A percentile compares a stretch with the other conserved stretches of the same genome.
These are phyloP conservation scores for Peronospora farinosa DNA, from an alignment of 352 stramenopile species.

Conservation along the genomic window DNA sequence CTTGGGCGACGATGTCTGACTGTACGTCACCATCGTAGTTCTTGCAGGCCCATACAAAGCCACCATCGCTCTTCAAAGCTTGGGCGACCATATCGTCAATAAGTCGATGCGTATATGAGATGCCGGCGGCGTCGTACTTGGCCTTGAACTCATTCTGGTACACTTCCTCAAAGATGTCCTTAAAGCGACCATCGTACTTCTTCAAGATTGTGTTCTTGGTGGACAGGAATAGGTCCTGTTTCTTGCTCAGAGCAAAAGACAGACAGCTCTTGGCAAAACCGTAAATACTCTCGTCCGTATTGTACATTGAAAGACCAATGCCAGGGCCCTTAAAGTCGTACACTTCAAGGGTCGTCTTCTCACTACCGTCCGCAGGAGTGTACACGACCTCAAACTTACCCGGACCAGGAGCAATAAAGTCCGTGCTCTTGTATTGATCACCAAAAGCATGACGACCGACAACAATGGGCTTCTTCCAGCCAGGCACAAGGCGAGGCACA, in stretches of 20 bases:
- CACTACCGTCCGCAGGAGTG: constrained; percentile 45
- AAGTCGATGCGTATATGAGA: constrained; percentile 72
- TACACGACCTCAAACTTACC: constrained; percentile 74
- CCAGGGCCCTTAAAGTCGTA: constrained; percentile 60
- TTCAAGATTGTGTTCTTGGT: constrained; percentile 87
- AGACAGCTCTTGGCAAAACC: constrained; percentile 74
- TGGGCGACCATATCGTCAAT: constrained; percentile 87
- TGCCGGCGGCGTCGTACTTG: constrained; percentile 62
- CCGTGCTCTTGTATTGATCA: constrained; percentile 75
- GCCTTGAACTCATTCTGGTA: constrained; percentile 75
- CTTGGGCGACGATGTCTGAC: constrained; percentile 75
- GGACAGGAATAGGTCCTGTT: constrained; percentile 60
- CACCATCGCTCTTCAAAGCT: constrained; percentile 63
- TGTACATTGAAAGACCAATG: constrained; percentile 79
- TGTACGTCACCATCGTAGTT: constrained; percentile 84
- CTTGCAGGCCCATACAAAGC: constrained; percentile 81
- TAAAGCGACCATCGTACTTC: constrained; percentile 70
- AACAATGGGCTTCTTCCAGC: constrained; percentile 76
- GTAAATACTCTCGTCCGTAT: constrained; percentile 74
- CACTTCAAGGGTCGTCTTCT: constrained; percentile 48
- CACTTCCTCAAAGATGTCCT: constrained; percentile 79
- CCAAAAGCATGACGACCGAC: constrained; percentile 74
- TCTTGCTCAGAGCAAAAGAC: constrained; percentile 54
- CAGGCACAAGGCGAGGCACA: constrained; percentile 64
- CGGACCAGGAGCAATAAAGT: constrained; percentile 59